Conservation (phyloP, 2,329 filamentous ascomycete species). For the Alternaria conjuncta region DNA sequence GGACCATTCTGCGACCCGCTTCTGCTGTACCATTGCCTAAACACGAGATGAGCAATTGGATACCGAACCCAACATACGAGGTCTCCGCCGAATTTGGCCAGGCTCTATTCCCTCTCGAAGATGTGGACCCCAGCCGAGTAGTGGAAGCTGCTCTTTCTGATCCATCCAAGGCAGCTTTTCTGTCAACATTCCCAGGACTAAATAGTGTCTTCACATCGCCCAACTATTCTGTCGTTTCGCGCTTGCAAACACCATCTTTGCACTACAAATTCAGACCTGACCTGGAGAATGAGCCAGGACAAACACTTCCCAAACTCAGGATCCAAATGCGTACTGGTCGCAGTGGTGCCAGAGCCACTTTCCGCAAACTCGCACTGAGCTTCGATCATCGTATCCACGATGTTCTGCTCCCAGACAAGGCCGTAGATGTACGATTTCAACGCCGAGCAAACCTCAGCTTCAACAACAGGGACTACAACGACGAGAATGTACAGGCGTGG, state of each 20-base stretch:
- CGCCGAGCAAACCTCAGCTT: conserved; percentile 23
- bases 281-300: conserved; percentile 17
- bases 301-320: conserved; percentile 32
- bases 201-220: conserved; percentile 27
- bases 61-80: conserved; percentile 16
- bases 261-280: conserved; percentile 34
- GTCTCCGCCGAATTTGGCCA: conserved; percentile 35
- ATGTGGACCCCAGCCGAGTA: conserved; percentile 1
- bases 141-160: background rate
- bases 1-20: background rate
- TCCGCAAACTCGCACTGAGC: conserved; percentile 29
- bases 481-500: conserved; percentile 26
- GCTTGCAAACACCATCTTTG: conserved; percentile 20
- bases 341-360: conserved; percentile 12
- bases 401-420: conserved; percentile 39
- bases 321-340: conserved; percentile 30
- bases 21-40: background rate
- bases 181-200: conserved; percentile 28
- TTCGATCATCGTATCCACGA: conserved; percentile 33
- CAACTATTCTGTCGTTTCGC: conserved; percentile 9
- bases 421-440: conserved; percentile 38
- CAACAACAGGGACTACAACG: conserved; percentile 3
- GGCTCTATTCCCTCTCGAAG: conserved; percentile 26
- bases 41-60: conserved; percentile 22
- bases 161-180: conserved; percentile 18